A percentile compares a stretch with the other conserved stretches of the same genome.
Conservation (phyloP, 1,284 basidiomycete genomes). For the Xanthoconium separans region DNA sequence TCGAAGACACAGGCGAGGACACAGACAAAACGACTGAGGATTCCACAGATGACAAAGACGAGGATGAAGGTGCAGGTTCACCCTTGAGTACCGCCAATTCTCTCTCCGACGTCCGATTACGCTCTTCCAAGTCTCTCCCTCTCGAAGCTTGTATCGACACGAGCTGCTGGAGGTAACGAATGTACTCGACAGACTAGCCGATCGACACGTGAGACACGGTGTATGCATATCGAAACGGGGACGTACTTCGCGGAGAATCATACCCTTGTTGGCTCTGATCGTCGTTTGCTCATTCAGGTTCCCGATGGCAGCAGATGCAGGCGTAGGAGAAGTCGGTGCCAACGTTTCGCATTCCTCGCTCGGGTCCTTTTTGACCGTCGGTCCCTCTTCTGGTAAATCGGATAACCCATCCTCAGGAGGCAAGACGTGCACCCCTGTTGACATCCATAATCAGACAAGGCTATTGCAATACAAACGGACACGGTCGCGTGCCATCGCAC, state of each 20-base stretch:
- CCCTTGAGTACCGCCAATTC: conserved; percentile 26
- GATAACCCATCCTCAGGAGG: conserved; percentile 26
- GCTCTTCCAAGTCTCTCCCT: conserved; percentile 70
- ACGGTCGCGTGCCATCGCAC: conserved; percentile 35
- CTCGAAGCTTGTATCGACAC: conserved; percentile 74
- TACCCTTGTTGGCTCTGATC: conserved; percentile 87
- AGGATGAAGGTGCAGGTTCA: conserved; percentile 10
- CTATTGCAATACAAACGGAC: background rate
- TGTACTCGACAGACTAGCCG: conserved; percentile 82
- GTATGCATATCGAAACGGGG: background rate
- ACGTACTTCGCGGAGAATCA: conserved; percentile 71
- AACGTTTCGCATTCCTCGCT: conserved; percentile 26
- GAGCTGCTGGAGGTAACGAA: conserved; percentile 82
- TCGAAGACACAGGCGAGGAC: conserved; percentile 12
- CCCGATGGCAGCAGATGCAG: conserved; percentile 5
- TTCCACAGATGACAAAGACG: conserved; percentile 4
- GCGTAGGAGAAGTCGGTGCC: conserved; percentile 13
- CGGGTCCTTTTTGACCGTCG: conserved; percentile 34
- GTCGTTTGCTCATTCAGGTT: conserved; percentile 30
- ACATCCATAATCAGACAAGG: background rate
- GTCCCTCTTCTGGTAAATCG: conserved; percentile 31
- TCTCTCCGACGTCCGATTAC: conserved; percentile 28
- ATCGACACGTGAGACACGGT: conserved; percentile 5
- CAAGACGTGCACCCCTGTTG: conserved; percentile 27
- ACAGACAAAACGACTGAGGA: conserved; percentile 5